Conservation (phyloP, 495 filamentous ascomycete genomes). For the Penicillium lividum region DNA sequence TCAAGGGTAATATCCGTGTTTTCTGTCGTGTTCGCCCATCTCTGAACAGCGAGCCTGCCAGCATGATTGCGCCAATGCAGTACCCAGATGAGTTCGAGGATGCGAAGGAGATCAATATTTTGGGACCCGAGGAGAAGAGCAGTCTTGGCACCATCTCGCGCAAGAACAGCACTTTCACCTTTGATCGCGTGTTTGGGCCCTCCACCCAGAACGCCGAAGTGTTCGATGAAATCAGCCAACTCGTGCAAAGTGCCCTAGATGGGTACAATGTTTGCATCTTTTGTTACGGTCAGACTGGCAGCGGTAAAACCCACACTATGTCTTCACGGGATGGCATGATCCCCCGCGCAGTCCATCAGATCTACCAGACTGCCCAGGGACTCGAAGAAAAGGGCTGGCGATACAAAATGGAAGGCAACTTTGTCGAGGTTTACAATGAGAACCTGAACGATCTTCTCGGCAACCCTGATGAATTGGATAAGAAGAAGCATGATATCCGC, state of each 20-base stretch:
- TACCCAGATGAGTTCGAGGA: conserved; percentile 79
- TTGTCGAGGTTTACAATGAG: conserved; percentile 99
- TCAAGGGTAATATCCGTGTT: conserved; percentile 99
- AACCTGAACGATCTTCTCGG: conserved; percentile 91
- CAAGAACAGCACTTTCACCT: conserved; percentile 82
- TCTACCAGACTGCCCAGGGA: conserved; percentile 80
- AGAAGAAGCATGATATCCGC: conserved; percentile 89
- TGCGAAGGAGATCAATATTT: conserved; percentile 79
- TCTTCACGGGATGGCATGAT: conserved; percentile 94
- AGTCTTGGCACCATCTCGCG: conserved; percentile 73
- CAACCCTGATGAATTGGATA: conserved; percentile 70
- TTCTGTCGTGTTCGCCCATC: conserved; percentile 95
- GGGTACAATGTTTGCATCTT: conserved; percentile 99
- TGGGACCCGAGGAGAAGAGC: conserved; percentile 80
- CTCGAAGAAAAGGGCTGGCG: conserved; percentile 90
- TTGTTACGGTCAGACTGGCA: conserved; percentile 97
- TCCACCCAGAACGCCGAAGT: conserved; percentile 76
- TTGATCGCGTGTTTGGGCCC: conserved; percentile 91
- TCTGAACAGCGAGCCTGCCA: conserved; percentile 54
- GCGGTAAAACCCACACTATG: conserved; percentile 97
- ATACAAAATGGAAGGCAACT: conserved; percentile 92
- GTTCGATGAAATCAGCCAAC: conserved; percentile 95
- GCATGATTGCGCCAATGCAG: conserved; percentile 65
- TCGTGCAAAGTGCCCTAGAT: conserved; percentile 94
- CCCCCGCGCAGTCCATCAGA: conserved; percentile 85